Percentiles rank a stretch among this genome's conserved stretches.
Conservation (phyloP, 1,284 basidiomycete genomes). For the Afroboletus lepidellus region DNA sequence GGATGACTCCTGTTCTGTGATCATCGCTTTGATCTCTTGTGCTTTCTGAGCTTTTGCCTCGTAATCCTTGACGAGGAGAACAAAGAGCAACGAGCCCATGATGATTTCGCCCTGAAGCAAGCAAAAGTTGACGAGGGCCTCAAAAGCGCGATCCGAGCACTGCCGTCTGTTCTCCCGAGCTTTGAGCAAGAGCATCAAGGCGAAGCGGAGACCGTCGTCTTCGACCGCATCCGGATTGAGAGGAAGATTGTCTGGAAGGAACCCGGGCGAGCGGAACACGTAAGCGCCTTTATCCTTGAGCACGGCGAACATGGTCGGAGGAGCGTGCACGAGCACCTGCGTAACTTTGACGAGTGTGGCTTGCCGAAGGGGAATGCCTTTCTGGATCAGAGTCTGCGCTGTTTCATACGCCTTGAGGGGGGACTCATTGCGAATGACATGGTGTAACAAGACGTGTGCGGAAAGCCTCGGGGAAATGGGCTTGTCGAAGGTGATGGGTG, state of each 20-base stretch:
- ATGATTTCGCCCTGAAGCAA: conserved; percentile 74
- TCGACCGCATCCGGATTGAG: conserved; percentile 30
- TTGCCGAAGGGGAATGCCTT: conserved; percentile 47
- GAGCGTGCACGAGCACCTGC: conserved; percentile 33
- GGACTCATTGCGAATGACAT: conserved; percentile 52
- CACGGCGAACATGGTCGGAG: conserved; percentile 29
- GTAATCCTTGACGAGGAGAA: conserved; percentile 59
- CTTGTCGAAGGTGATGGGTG: conserved; percentile 48
- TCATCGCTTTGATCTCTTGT: conserved; percentile 20
- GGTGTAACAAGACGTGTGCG: conserved; percentile 62
- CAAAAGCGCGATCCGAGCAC: conserved; percentile 59
- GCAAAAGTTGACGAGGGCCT: conserved; percentile 57
- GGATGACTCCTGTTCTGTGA: conserved; percentile 20
- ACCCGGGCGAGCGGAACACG: conserved; percentile 8
- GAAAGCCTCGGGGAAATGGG: conserved; percentile 56
- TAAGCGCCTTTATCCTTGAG: conserved; percentile 23
- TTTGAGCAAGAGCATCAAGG: conserved; percentile 50
- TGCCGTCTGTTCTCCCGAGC: conserved; percentile 55
- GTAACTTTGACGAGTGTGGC: conserved; percentile 50
- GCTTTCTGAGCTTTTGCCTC: conserved; percentile 37
- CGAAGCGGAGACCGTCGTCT: conserved; percentile 44
- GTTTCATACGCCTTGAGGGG: conserved; percentile 48
- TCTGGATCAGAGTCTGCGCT: conserved; percentile 50
- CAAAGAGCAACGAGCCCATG: conserved; percentile 67
- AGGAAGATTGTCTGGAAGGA: conserved; percentile 11